Base-by-base conservation (phyloP, 2,329 filamentous ascomycete species). In the Penicillium sp. region DNA sequence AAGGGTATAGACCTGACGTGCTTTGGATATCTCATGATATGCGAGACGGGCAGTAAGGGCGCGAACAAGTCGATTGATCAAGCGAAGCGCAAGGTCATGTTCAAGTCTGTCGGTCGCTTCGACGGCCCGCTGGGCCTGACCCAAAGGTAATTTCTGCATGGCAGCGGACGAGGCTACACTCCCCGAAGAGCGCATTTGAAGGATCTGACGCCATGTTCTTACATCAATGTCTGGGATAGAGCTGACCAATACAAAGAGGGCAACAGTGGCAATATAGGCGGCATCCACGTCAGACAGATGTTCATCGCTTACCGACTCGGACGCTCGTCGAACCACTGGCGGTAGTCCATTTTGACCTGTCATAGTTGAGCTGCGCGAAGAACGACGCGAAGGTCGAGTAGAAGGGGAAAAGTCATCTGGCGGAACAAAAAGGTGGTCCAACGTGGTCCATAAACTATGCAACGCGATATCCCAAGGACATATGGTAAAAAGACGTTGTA, bases 41-140 rank as follows among this genome's bases (percentile, higher is more conserved):
- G 80, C 80, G 44, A 76, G 69, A 10, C 81, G 77, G 21, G 78
- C 78, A 7, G 77, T 78, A 49, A 85, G 76, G 49, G 76, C 81
- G 50, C 77, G 75, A 23, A 81, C 74, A 33, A 85, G 67, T 11
- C 80, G 77, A 49, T 76, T 76, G n/a, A 80, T 71, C 31, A 85
- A 71, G 23, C 81, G 78, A 45, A 83, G 65, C 19, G 80, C 81
- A 26, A 81, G 72, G 39, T 83, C 81, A 66, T 83, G 78, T 58
- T 83, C 81, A 14, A 83, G 69, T 37, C 73, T 75, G 62, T 83
- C 78, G 59, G 67, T 73, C 4, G 70, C 64, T 27, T 72, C 68
- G n/a, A 74, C 60, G 10, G 75, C 60, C 50, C 67, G 66, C 62
- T 58, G 66, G 19, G 69, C 73, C 50, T 66, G 67, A 4, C 63